Base-by-base conservation (phyloP, 495 filamentous ascomycete species). In the Penicillium simplicissimum region DNA sequence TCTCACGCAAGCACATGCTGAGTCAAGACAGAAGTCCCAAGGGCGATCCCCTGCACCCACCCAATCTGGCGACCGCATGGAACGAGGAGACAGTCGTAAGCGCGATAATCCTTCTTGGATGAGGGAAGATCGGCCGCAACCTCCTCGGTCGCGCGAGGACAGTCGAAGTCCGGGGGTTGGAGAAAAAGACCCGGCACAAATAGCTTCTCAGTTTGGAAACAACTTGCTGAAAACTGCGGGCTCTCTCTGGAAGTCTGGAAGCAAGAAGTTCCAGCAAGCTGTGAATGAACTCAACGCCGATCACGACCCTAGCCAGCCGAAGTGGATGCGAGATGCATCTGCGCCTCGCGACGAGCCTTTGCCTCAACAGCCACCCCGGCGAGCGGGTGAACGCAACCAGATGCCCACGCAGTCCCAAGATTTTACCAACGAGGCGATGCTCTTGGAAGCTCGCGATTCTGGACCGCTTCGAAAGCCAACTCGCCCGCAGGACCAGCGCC, bases 201-300 rank as follows among this genome's bases (percentile, higher is more conserved):
- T 87, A 15, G 95, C 95, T 11, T 86, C 92, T 13, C 89, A 90
- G 59, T 80, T 97, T 69, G 89, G 95, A 17, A 90, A 82, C 35
- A 96, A 85, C 61, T 72, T 98, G 13, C 84, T 97, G 69, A 98
- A 98, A 69, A 91, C 92, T n/a, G 95, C 96, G 1, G 93, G 92
- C 64, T 90, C 89, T 3, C 72, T 98, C 3, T 98, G 95, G 95
- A 98, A 96, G 72, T 88, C 88, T 7, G 88, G 93, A 3, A 92
- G 90, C 65, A 98, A 96, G 74, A 94, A 90, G 70, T 86, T 98
- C n/a, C 93, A 96, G 68, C 92, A 92, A 71, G 95, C 92, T 14
- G 91, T 98, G 14, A 85, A 91, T 15, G 95, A 98, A 19, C 89
- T 97, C 62, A 93, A 97, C 65, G 72, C 82, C 1, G 88, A 90